These are phyloP conservation scores for Cladosporium sp. DNA, from an alignment of 2,329 filamentous ascomycete genomes.

Conservation along the genomic window DNA sequence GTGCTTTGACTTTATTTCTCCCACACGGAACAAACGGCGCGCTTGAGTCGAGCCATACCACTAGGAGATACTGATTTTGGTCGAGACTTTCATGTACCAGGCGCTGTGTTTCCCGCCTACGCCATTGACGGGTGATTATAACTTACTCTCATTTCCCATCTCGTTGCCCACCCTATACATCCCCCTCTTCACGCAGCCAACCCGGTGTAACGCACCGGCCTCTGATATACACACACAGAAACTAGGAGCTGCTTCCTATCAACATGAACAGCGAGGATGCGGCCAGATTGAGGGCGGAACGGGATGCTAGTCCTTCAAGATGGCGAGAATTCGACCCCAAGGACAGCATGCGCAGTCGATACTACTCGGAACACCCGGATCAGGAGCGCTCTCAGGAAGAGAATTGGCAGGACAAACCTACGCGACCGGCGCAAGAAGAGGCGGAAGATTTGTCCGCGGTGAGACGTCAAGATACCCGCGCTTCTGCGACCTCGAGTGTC, in stretches of 20 bases:
- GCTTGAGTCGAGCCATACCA: too few relatives aligned
- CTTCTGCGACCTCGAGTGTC: constrained; percentile 1
- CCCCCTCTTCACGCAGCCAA: too few relatives aligned
- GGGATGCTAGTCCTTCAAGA: constrained; percentile 10
- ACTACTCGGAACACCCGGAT: constrained; percentile 4
- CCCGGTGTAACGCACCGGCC: too few relatives aligned
- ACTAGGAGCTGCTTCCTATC: not conserved
- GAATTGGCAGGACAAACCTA: not conserved
- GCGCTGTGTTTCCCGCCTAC: too few relatives aligned
- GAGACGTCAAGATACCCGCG: not conserved
- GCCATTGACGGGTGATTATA: too few relatives aligned
- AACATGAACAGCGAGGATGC: constrained; percentile 13
- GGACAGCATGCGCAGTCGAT: constrained; percentile 2
- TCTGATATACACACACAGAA: not conserved
- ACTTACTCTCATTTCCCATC: too few relatives aligned
- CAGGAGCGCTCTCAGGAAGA: not conserved
- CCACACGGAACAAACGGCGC: too few relatives aligned
- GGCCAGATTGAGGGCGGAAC: constrained; percentile 9
- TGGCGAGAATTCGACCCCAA: constrained; percentile 13
- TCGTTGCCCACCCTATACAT: too few relatives aligned
- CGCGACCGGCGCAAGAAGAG: constrained; percentile 3
- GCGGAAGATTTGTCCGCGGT: constrained; percentile 5
- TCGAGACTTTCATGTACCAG: too few relatives aligned
- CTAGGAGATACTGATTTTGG: too few relatives aligned
- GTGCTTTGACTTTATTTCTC: too few relatives aligned